Conservation (phyloP, 2,329 filamentous ascomycete species). For the Davidsoniella eucalypti region DNA sequence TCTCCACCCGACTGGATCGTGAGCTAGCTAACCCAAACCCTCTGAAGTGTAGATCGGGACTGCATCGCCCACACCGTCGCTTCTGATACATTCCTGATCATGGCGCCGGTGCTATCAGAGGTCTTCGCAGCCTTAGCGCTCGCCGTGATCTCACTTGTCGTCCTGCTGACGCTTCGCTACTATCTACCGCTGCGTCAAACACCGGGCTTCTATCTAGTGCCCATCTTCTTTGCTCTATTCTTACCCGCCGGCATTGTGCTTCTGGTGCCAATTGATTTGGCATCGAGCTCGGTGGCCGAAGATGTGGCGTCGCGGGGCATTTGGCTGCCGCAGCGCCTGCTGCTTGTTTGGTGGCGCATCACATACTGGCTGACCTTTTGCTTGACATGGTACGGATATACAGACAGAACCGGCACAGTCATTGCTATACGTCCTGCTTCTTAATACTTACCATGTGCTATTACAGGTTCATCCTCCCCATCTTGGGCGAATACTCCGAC, state of each 20-base stretch:
- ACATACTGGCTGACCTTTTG: conserved; percentile 95
- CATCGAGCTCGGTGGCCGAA: conserved; percentile 61
- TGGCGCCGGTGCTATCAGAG: conserved; percentile 58
- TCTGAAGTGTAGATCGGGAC: background rate
- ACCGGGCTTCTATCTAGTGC: conserved; percentile 74
- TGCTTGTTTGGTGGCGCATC: conserved; percentile 84
- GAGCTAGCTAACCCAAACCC: background rate
- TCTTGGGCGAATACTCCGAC: conserved; percentile 88
- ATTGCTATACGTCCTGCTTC: too few species aligned
- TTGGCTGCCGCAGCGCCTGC: conserved; percentile 63
- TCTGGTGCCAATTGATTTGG: conserved; percentile 88
- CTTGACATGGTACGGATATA: conserved; percentile 57
- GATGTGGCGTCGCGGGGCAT: conserved; percentile 61
- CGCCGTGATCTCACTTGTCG: conserved; percentile 54
- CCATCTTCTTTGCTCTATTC: conserved; percentile 90
- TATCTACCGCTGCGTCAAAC: conserved; percentile 84
- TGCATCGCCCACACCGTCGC: background rate
- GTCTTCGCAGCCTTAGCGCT: conserved; percentile 62
- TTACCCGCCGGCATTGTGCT: conserved; percentile 82
- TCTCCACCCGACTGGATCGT: background rate
- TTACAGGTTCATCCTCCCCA: conserved; percentile 74
- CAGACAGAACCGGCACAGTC: background rate
- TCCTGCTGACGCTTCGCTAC: conserved; percentile 71
- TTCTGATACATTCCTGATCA: conserved; percentile 11
- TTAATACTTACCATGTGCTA: background rate